Evolutionary conservation across 2,329 filamentous ascomycete genomes (phyloP), one percentile per base, ranked within the genome.

Genomic region (Monascus ruber): DNA sequence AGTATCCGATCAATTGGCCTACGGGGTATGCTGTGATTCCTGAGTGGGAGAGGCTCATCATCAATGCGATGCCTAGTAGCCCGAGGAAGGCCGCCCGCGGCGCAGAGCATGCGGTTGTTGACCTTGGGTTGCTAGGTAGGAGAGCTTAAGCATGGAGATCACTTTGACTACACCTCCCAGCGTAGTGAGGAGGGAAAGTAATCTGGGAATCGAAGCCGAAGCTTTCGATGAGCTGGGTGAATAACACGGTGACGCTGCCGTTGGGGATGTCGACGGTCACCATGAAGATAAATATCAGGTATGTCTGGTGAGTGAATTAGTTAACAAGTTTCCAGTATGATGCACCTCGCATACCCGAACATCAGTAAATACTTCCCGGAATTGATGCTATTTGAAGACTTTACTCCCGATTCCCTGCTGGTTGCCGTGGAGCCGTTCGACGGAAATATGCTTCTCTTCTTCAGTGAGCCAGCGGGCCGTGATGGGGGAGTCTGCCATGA

Each of bases 351-450:
- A n/a, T n/a, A n/a, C n/a, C n/a, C n/a, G n/a, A n/a, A n/a, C n/a
- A 31, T 72, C 64, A 5, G 38, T 36, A 35, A 72, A 58, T 4
- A 63, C 62, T 52, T 74, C 71, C 26, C 58, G 44, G n/a, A 70
- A 55, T 38, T 74, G 71, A 3, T 54, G 42, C n/a, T 47, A 44
- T 46, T 74, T 73, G 53, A 73, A 68, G 33, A 64, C 57, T 39
- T 71, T 69, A 52, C 69, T 71, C 36, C 71, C 65, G 10, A 73
- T 70, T 5, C 71, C 71, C 1, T 66, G 73, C 38, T 69, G 63
- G 29, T 70, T 69, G 28, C 58, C 60, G 2, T 63, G 57, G 0
- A 73, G 56, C 0, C 68, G 58, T 40, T 69, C 63, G 33, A 66
- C 53, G 17, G 47, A 49, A 4, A 48, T 57, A 26, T 63, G 48